Conservation (phyloP, 2,329 filamentous ascomycete genomes). For the Hawksworthiomyces lignivorus region DNA sequence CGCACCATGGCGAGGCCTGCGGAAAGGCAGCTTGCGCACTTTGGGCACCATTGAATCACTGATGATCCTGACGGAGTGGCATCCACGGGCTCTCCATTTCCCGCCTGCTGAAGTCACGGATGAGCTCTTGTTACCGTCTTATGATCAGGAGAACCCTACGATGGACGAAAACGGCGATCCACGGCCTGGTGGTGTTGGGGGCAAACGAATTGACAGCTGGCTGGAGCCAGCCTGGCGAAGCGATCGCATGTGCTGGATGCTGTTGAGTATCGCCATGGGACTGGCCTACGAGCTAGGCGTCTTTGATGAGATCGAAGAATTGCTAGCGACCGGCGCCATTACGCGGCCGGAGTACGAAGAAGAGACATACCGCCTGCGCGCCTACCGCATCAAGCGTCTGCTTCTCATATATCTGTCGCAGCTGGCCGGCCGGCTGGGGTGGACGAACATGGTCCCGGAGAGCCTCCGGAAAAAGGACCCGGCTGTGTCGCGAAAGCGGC, state of each 20-base stretch:
- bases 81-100: conserved; percentile 89
- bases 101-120: conserved; percentile 71
- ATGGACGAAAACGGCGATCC: conserved; percentile 32
- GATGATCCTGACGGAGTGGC: conserved; percentile 94
- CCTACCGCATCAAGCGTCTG: conserved; percentile 74
- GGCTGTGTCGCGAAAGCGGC: conserved; percentile 43
- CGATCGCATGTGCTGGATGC: conserved; percentile 97
- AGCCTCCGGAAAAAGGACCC: conserved; percentile 51
- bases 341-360: conserved; percentile 63
- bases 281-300: conserved; percentile 91
- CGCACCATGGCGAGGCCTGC: conserved; percentile 60
- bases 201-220: conserved; percentile 87
- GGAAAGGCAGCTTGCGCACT: conserved; percentile 75
- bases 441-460: conserved; percentile 87
- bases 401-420: conserved; percentile 89
- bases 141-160: conserved; percentile 38
- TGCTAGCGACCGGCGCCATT: conserved; percentile 51
- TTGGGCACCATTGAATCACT: conserved; percentile 91
- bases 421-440: conserved; percentile 83
- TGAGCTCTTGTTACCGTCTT: conserved; percentile 57
- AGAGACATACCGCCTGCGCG: conserved; percentile 67
- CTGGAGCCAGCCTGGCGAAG: conserved; percentile 91
- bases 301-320: conserved; percentile 80
- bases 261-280: conserved; percentile 83
- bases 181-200: conserved; percentile 57